Conservation (phyloP, 1,284 basidiomycete species). For the Trichosporon coremiiforme region DNA sequence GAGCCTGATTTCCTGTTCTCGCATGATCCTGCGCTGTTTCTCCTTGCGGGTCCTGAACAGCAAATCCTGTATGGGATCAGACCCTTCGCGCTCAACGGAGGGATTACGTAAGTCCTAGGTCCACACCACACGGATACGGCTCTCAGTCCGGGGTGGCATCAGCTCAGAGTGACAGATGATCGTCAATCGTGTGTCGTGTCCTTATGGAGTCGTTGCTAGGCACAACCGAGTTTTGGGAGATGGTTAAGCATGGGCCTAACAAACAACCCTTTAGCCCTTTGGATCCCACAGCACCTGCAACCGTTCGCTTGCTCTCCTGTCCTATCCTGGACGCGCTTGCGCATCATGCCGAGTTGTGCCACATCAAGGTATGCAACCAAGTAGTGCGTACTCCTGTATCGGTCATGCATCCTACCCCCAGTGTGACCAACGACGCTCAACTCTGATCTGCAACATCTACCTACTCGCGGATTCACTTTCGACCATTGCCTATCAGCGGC, state of each 20-base stretch:
- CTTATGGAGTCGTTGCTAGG: conserved; percentile 16
- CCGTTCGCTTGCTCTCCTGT: background rate
- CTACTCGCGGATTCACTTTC: background rate
- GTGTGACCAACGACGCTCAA: background rate
- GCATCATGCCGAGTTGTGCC: background rate
- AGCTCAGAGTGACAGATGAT: conserved; percentile 7
- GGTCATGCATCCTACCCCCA: background rate
- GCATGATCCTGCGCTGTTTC: background rate
- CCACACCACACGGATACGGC: background rate
- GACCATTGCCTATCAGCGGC: no score
- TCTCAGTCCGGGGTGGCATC: background rate
- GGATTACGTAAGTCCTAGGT: background rate
- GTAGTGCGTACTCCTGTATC: conserved; percentile 9
- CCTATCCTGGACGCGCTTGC: background rate
- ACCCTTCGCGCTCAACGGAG: background rate
- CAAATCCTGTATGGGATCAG: no score
- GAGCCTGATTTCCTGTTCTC: background rate
- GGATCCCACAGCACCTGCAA: background rate
- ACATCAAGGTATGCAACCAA: background rate
- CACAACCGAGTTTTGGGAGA: conserved; percentile 14
- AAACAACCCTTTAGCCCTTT: conserved; percentile 15
- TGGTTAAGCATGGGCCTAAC: conserved; percentile 19
- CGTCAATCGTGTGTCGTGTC: background rate
- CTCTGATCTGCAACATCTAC: background rate
- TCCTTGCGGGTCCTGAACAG: background rate